Evolutionary conservation across 2,329 filamentous ascomycete genomes (phyloP).

Genomic region (Zymoseptoria passerinii): DNA sequence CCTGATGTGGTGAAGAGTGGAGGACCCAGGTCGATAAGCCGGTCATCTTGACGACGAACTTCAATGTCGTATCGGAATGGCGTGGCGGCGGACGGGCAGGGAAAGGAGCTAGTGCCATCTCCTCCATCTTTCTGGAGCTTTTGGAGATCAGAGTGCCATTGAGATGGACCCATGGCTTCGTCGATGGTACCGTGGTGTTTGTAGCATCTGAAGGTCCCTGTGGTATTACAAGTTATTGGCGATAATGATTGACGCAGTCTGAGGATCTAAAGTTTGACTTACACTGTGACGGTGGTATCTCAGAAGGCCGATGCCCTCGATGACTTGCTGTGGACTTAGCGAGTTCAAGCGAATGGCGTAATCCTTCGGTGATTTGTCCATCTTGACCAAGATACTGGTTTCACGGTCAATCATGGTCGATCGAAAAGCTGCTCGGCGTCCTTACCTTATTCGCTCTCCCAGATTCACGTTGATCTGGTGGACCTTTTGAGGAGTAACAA

Average conservation of each 20-base stretch:
- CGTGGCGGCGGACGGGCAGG: neutral
- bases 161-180: neutral
- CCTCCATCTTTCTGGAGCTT: neutral
- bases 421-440: neutral
- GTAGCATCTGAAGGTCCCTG: neutral
- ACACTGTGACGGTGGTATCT: neutral
- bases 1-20: neutral
- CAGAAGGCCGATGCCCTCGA: neutral
- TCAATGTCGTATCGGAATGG: neutral
- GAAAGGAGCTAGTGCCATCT: neutral
- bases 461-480: conserved; percentile 6
- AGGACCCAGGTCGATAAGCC: neutral
- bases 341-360: conserved; percentile 8
- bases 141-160: neutral
- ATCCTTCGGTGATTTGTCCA: conserved; percentile 10
- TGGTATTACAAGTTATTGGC: neutral
- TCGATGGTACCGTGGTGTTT: neutral
- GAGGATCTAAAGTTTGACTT: neutral
- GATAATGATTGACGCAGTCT: neutral
- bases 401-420: neutral
- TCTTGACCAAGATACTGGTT: conserved; percentile 11
- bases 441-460: conserved; percentile 9
- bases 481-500: conserved; percentile 14
- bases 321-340: neutral
- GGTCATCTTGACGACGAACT: neutral